Evolutionary conservation across 2,329 filamentous ascomycete species (phyloP), one percentile per base, ranked within the genome.

Genomic region (Parasarocladium wereldwijsianum): DNA sequence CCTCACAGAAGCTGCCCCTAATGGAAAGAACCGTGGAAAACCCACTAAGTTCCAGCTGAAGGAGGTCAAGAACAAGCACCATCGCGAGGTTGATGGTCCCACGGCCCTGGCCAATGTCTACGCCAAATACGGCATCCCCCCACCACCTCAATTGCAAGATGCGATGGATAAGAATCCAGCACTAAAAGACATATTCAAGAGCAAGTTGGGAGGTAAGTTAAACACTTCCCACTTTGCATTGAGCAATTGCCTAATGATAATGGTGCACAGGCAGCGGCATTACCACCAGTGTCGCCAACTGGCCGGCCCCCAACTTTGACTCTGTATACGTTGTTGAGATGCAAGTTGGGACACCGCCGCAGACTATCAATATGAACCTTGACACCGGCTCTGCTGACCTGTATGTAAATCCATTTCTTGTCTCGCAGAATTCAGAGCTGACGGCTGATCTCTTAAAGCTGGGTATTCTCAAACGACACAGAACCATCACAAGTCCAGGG

Each of bases 391-490:
- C 54, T 9, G 41, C 76, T 62, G 37, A 77, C 60, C 38, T 57
- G 53, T 54, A 43, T 44, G 51, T 34, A 13, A 5, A 25, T 20
- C 14, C 11, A 9, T 18, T 7, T 8, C 8, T 9, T 6, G 5
- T 17, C 1, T 8, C 4, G 13, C 5, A 6, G 9, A 15, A 38
- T 27, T 11, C n/a, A 13, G 7, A 8, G 33, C 30, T 40, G 19
- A 41, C 31, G 51, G 62, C 21, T 3, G 2, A 0, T n/a, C n/a
- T n/a, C n/a, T n/a, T n/a, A n/a, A n/a, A 65, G 80, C 53, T 82
- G 77, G 76, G 68, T 74, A 23, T 79, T 76, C 51, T 78, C 74
- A 0, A 60, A 58, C 12, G 58, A 72, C 15, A 66, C 74, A 10
- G 46, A 66, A 5, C 37, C 49, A 2, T 46, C 50, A 5, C 47